Evolutionary conservation across 139 green algal genomes (phyloP).

Genomic region (Asterochloris erici): DNA sequence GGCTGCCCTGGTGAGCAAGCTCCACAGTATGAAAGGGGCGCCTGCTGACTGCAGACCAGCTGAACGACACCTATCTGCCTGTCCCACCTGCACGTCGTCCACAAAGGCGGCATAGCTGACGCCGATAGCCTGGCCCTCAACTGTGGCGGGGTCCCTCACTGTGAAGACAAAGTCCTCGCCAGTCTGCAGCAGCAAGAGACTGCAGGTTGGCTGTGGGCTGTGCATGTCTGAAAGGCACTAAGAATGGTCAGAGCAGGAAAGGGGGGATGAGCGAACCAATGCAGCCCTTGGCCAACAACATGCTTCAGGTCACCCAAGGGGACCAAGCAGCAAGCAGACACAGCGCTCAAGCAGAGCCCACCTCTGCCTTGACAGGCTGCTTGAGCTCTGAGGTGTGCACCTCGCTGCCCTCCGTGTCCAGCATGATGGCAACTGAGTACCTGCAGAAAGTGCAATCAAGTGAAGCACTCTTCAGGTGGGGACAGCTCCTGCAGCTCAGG

Average conservation of each 20-base stretch:
- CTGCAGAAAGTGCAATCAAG: constrained; percentile 13
- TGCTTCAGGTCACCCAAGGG: no score
- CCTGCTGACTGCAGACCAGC: no score
- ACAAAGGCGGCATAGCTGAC: constrained; percentile 83
- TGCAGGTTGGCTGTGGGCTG: neutral
- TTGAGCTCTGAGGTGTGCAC: constrained; percentile 67
- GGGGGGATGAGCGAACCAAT: no score
- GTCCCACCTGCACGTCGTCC: constrained; percentile 63
- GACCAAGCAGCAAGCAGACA: no score
- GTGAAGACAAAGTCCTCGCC: constrained; percentile 60
- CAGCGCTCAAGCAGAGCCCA: neutral
- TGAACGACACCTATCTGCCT: neutral
- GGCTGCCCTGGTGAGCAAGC: no score
- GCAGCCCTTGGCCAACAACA: no score
- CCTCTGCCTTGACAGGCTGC: constrained; percentile 53
- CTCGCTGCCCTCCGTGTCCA: constrained; percentile 84
- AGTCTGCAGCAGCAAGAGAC: constrained; percentile 4
- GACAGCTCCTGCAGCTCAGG: no score
- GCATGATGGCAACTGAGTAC: constrained; percentile 71
- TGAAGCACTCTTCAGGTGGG: neutral
- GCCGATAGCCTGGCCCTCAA: constrained; percentile 22
- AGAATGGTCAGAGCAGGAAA: no score
- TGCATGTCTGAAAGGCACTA: neutral
- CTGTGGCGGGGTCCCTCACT: constrained; percentile 42
- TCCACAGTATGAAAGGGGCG: no score